A percentile compares a stretch with the other conserved stretches of the same genome.
These are phyloP conservation scores for Pyrus pyrifolia DNA, from an alignment of 306 rosid genomes.

Conservation along the genomic window DNA sequence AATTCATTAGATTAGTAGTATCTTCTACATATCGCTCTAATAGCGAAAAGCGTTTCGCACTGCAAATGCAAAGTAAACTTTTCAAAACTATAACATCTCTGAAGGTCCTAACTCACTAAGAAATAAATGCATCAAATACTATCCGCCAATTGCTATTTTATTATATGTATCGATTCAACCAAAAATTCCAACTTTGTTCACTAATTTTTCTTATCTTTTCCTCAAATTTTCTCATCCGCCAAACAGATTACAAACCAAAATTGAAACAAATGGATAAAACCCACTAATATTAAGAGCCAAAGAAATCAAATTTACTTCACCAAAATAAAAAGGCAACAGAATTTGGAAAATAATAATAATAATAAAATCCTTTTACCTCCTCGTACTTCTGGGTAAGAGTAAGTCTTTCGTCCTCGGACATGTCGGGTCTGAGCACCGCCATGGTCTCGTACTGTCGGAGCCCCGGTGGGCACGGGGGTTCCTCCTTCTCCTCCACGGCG, in stretches of 20 bases:
- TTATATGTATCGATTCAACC: neutral
- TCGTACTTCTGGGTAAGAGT: constrained; percentile 72
- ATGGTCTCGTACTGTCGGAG: constrained; percentile 65
- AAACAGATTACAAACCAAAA: neutral
- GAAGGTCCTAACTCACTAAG: neutral
- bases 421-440: constrained; percentile 68
- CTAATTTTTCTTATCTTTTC: neutral
- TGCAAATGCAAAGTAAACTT: neutral
- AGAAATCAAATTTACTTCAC: neutral
- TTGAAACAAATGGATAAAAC: neutral
- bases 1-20: neutral
- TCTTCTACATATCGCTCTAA: neutral
- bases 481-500: constrained; percentile 76
- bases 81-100: neutral
- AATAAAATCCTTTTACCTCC: constrained; percentile 40
- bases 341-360: neutral
- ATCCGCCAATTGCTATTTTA: neutral
- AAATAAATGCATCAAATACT: neutral
- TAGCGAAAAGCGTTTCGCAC: neutral
- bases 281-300: neutral
- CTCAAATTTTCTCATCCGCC: neutral
- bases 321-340: neutral
- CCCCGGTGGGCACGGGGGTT: constrained; percentile 73
- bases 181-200: neutral
- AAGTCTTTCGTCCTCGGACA: constrained; percentile 71